Evolutionary conservation across 805 yeast genomes (phyloP).

Genomic region (Starmera pachycereana): DNA sequence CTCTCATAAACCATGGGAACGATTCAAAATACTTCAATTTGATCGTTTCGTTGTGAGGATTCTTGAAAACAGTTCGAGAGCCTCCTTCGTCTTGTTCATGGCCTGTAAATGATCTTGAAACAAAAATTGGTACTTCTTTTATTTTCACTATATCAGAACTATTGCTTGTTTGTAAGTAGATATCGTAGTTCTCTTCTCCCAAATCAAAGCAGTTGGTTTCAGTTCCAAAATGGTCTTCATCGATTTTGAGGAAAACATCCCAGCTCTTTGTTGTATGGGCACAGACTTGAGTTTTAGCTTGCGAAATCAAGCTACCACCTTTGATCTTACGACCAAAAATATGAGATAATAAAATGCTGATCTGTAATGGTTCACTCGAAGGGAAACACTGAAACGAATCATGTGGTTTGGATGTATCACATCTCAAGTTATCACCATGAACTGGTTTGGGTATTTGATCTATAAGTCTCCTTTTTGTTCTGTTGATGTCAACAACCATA

Average conservation of each 20-base stretch:
- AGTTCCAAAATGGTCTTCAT: constrained; percentile 21
- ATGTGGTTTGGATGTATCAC: constrained; percentile 54
- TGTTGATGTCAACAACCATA: constrained; percentile 61
- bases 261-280: constrained; percentile 37
- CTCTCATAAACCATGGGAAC: constrained; percentile 87
- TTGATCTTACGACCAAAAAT: constrained; percentile 60
- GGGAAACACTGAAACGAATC: constrained; percentile 77
- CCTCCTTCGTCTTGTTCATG: constrained; percentile 90
- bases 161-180: constrained; percentile 29
- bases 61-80: constrained; percentile 65
- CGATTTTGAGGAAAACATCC: constrained; percentile 28
- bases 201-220: constrained; percentile 27
- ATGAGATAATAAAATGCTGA: constrained; percentile 45
- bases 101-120: constrained; percentile 83
- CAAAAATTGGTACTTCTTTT: constrained; percentile 51
- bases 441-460: constrained; percentile 77
- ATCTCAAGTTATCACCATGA: constrained; percentile 56
- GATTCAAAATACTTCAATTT: constrained; percentile 63
- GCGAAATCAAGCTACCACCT: constrained; percentile 55
- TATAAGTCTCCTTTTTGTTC: constrained; percentile 48
- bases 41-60: constrained; percentile 43
- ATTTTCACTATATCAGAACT: constrained; percentile 31
- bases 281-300: constrained; percentile 31
- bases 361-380: constrained; percentile 34
- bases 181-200: constrained; percentile 18